Conservation (phyloP, 129 eudicot species). For the Heracleum sosnowskyi region DNA sequence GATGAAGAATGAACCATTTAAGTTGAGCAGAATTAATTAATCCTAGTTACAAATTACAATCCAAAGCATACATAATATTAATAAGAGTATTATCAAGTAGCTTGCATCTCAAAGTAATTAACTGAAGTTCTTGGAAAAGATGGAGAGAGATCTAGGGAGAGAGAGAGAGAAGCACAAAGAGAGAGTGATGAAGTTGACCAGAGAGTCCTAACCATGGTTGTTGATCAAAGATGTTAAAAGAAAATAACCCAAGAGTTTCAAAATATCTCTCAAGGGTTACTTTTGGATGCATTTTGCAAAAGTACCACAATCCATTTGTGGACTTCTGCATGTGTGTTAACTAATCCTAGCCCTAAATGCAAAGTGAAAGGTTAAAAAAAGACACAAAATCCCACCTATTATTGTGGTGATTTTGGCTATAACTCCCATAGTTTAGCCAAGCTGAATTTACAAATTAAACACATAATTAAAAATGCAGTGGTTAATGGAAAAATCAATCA, state of each 20-base stretch:
- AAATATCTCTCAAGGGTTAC: conserved; percentile 58
- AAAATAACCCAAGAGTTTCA: conserved; percentile 57
- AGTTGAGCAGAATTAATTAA: conserved; percentile 20
- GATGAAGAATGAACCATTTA: conserved; percentile 28
- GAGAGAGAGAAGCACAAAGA: conserved; percentile 14
- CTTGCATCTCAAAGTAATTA: conserved; percentile 25
- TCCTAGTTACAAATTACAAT: conserved; percentile 57
- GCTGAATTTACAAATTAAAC: conserved; percentile 35
- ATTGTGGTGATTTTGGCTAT: conserved; percentile 38
- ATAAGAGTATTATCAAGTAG: conserved; percentile 20
- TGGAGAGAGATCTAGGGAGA: conserved; percentile 11
- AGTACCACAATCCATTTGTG: conserved; percentile 52
- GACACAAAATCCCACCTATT: conserved; percentile 22
- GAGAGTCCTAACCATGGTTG: conserved; percentile 97
- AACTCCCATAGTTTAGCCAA: conserved; percentile 59
- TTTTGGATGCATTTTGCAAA: conserved; percentile 54
- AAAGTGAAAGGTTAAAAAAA: conserved; percentile 21
- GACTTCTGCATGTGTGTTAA: conserved; percentile 22
- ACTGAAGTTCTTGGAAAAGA: background rate
- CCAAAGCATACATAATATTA: conserved; percentile 29
- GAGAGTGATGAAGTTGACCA: conserved; percentile 42
- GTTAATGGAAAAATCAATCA: conserved; percentile 12
- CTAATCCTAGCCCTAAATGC: conserved; percentile 15
- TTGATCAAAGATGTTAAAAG: conserved; percentile 43
- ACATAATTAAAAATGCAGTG: conserved; percentile 8